Conservation (phyloP, 345 rosid species). For the Salix udensis region DNA sequence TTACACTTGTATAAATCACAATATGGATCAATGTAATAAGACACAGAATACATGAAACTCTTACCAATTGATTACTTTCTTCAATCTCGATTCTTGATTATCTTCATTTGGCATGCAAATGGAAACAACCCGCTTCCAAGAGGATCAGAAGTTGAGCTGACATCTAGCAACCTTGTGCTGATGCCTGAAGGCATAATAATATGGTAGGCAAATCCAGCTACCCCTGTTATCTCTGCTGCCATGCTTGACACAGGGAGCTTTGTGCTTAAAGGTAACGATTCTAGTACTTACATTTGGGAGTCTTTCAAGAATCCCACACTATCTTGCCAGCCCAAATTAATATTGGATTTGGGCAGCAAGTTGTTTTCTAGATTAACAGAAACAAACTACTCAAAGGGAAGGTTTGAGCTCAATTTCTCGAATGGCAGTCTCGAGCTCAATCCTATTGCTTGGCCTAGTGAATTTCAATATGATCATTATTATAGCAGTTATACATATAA, state of each 20-base stretch:
- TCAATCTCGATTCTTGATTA: no score
- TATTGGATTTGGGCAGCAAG: constrained; percentile 13
- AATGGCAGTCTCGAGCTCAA: constrained; percentile 14
- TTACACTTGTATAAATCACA: no score
- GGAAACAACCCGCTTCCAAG: constrained; percentile 9
- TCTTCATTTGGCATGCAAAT: constrained; percentile 30
- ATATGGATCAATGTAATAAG: no score
- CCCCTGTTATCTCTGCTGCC: constrained; percentile 8
- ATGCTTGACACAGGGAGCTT: constrained; percentile 38
- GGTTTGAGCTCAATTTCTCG: constrained; percentile 17
- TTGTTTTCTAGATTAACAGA: constrained; percentile 16
- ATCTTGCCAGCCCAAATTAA: constrained; percentile 33
- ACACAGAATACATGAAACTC: no score
- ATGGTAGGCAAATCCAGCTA: constrained; percentile 2
- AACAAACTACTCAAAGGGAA: constrained; percentile 19
- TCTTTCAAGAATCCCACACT: constrained; percentile 39
- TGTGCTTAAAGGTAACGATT: constrained; percentile 20
- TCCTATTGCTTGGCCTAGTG: constrained; percentile 18
- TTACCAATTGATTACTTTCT: no score
- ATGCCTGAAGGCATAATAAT: constrained; percentile 5
- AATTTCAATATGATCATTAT: constrained; percentile 4
- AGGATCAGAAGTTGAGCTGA: constrained; percentile 31
- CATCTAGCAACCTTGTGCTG: constrained; percentile 4
- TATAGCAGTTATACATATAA: constrained; percentile 11
- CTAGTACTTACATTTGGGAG: constrained; percentile 29